Base-by-base conservation (phyloP, 2,329 filamentous ascomycete species). In the Fusarium drepaniforme region DNA sequence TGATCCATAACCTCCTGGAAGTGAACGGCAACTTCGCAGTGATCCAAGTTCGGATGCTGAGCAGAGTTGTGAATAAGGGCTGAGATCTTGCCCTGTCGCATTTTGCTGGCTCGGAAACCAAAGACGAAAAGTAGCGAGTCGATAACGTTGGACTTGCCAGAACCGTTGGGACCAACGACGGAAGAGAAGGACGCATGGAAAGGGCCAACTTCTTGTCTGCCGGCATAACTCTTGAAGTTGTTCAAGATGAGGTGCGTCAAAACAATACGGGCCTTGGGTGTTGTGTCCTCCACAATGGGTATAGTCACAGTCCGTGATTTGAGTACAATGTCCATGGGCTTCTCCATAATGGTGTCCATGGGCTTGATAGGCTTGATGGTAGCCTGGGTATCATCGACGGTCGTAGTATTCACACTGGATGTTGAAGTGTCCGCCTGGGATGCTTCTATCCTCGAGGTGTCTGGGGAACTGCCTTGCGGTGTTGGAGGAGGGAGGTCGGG, bases 221-320 rank as follows among this genome's bases (percentile, higher is more conserved):
- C 97, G 18, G 97, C 97, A 82, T 99, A 99, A 86, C 96, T 98
- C 86, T 99, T 99, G 90, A 99, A 99, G 84, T 99, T 99, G 75
- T 91, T 97, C 77, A 99, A 88, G 70, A 97, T 92, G 59, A 99
- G 88, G 81, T 98, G 95, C 21, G 94, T 97, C 75, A 99, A 96
- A 64, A 98, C 96, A 75, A 97, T 96, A 64, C 97, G 93, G 63
- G 95, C 88, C 82, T 96, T 97, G 2, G 95, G 94, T 1, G 90
- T 92, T 1, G 89, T 90, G 30, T 94, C 91, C 81, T 97, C 94
- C 51, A 94, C 90, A n/a, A 91, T 85, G 0, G 90, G 89, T 30
- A 91, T 87, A 3, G 90, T 88, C 80, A 93, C 87, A 38, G 93
- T 93, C 70, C 96, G 92, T 58, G 95, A 94, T 84, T 97, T 96